Evolutionary conservation across 768 basidiomycete genomes (phyloP).

Genomic region (Krasilnikovozyma curviuscula): DNA sequence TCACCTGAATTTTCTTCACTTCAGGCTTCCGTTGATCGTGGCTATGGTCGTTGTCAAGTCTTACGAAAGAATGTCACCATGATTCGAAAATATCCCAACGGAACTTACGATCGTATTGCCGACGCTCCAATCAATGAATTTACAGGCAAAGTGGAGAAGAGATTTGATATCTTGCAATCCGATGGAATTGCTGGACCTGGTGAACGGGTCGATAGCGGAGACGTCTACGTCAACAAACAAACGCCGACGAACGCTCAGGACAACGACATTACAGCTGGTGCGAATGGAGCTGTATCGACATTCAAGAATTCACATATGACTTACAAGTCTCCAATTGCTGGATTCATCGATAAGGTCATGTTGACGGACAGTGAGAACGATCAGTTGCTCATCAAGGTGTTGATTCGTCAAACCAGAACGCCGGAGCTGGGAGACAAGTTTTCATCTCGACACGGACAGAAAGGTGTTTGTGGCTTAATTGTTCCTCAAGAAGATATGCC

Average conservation of each 20-base stretch:
- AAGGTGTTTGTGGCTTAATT: slow-evolving; percentile 95
- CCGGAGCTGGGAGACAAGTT: slow-evolving; percentile 98
- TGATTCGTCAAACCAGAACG: slow-evolving; percentile 86
- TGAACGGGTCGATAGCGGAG: slow-evolving; percentile 76
- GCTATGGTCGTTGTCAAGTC: slow-evolving; percentile 94
- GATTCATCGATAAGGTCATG: slow-evolving; percentile 94
- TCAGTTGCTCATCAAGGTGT: slow-evolving; percentile 86
- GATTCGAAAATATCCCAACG: slow-evolving; percentile 89
- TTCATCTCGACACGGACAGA: slow-evolving; percentile 92
- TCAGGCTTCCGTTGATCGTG: slow-evolving; percentile 85
- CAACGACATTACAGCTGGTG: slow-evolving; percentile 53
- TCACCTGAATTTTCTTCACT: not conserved
- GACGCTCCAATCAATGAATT: slow-evolving; percentile 67
- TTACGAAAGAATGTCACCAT: slow-evolving; percentile 86
- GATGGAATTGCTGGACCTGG: slow-evolving; percentile 93
- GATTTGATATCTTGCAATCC: slow-evolving; percentile 72
- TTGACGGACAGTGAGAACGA: slow-evolving; percentile 92
- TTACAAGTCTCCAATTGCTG: slow-evolving; percentile 84
- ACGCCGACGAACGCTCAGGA: slow-evolving; percentile 85
- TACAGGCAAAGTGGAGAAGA: slow-evolving; percentile 55
- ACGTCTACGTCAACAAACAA: slow-evolving; percentile 94
- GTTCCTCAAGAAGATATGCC: slow-evolving; percentile 99
- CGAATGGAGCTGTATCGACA: slow-evolving; percentile 5
- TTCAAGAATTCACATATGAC: slow-evolving; percentile 84
- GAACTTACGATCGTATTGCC: slow-evolving; percentile 85